Evolutionary conservation across 192 early-diverging fungal species (phyloP), one percentile per base, ranked within the genome.

Genomic region (Podila minutissima): DNA sequence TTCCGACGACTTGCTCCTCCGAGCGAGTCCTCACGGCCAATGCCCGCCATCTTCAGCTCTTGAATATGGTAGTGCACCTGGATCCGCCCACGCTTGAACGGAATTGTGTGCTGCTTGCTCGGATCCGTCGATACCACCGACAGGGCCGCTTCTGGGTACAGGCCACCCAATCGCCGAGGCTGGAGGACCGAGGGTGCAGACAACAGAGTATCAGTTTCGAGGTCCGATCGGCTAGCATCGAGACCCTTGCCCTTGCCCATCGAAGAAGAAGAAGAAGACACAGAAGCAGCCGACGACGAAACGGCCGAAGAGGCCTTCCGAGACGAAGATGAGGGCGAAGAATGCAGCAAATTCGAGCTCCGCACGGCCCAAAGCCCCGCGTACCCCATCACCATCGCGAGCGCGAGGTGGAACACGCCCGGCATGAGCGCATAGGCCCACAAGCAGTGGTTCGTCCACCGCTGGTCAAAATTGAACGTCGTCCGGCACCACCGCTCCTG

Each of bases 31-130:
- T 29, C 38, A 13, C 49, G 46, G 6, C 75, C 75, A 26, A 78
- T 66, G 10, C 75, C 75, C 29, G 67, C 26, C 22, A 37, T 38
- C 24, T 69, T 67, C 49, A 72, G 71, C 38, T 69, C 76, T 69
- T 72, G 76, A 64, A 79, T 79, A 64, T 79, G 76, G 7, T 79
- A 65, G 55, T 79, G 72, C 15, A 79, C 76, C 59, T 79, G 76
- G 5, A 79, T 63, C 0, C 76, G 69, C 12, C 76, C 76, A 29
- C 76, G 76, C 50, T 53, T 41, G 53, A 79, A 79, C 22, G 31
- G 49, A 20, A 79, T 72, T 3, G 32, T 46, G 22, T 41, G 41
- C 19, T 24, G 33, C 46, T 62, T 59, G 26, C 41, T 60, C 13
- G 32, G 31, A 17, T 41, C 53, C 0, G 31, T 53, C 12, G 32